Evolutionary conservation across 495 filamentous ascomycete genomes (phyloP), one percentile per base, ranked within the genome.

Genomic region (Penicillium atrosanguineum): DNA sequence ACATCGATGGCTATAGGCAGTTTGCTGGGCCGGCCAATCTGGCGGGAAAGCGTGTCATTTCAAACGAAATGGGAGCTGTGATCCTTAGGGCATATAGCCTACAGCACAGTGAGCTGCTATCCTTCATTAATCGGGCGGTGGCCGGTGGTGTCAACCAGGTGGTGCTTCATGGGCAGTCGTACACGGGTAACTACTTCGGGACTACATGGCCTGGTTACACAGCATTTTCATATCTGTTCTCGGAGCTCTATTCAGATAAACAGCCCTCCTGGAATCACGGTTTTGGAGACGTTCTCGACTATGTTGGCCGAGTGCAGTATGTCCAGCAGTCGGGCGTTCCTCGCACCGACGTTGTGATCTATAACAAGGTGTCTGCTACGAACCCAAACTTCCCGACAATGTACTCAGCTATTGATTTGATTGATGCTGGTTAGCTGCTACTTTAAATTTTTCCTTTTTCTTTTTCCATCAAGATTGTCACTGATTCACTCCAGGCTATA

Each of bases 151-250:
- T 79, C 11, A 79, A 75, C 55, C 70, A 69, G 51, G 51, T 77
- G 16, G 72, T 79, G 0, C 53, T 79, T 9, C 79, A 82, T 51
- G 79, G 77, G 6, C 66, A 70, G 26, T 48, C 75, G 1, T 77
- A 75, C 37, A 65, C 66, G 3, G 74, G 71, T 1, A 55, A 69
- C 8, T 76, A 75, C 49, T 52, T 52, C 4, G 66, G 65, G 9
- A 79, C 73, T 0, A 77, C 70, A 0, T 82, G 78, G 74, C 74
- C 76, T 0, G 75, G 77, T 2, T 78, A 74, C 54, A 76, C 74
- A 26, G 57, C 79, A 0, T 77, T 79, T 51, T 47, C 46, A 12
- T 79, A 74, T 55, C 26, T 63, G 5, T 79, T 76, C 54, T 67
- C 69, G 9, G 75, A 75, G 38, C 65, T 74, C 60, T 72, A 74